Conservation (phyloP, 805 yeast species). For the Kockiozyma suomiensis region DNA sequence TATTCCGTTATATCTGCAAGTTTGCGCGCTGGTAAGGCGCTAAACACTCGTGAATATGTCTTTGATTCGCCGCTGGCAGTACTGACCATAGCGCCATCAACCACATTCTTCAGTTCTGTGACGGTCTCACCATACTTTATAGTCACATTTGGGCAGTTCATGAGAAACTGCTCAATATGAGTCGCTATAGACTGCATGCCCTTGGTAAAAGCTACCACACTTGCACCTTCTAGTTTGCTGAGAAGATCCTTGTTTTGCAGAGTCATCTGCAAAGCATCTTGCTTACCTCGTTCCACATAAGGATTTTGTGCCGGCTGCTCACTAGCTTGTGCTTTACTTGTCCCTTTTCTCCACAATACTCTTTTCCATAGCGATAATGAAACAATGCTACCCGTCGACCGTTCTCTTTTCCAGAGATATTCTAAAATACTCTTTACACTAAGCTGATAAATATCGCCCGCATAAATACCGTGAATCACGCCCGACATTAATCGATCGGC, state of each 20-base stretch:
- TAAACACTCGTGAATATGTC: constrained; percentile 41
- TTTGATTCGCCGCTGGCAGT: constrained; percentile 9
- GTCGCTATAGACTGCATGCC: constrained; percentile 24
- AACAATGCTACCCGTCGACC: constrained; percentile 15
- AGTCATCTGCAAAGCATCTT: constrained; percentile 34
- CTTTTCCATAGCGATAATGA: constrained; percentile 8
- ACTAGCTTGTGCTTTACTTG: neutral
- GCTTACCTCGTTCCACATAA: constrained; percentile 2
- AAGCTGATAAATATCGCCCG: constrained; percentile 71
- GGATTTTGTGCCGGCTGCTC: neutral
- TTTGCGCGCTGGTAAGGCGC: constrained; percentile 27
- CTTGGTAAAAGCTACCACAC: constrained; percentile 20
- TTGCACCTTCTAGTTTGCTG: constrained; percentile 9
- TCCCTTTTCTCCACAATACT: neutral
- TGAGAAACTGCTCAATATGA: neutral
- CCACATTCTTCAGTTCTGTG: constrained; percentile 10
- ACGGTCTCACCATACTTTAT: constrained; percentile 9
- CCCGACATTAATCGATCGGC: constrained; percentile 74
- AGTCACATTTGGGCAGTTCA: neutral
- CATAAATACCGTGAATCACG: constrained; percentile 84
- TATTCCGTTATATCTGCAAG: constrained; percentile 13
- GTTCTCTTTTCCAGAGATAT: constrained; percentile 24
- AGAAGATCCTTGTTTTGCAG: constrained; percentile 38
- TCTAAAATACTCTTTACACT: constrained; percentile 48
- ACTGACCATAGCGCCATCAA: constrained; percentile 18